Percentiles rank a stretch among this genome's conserved stretches.
Evolutionary conservation across 306 rosid genomes (phyloP).

Genomic region (Cucurbita argyrosperma): DNA sequence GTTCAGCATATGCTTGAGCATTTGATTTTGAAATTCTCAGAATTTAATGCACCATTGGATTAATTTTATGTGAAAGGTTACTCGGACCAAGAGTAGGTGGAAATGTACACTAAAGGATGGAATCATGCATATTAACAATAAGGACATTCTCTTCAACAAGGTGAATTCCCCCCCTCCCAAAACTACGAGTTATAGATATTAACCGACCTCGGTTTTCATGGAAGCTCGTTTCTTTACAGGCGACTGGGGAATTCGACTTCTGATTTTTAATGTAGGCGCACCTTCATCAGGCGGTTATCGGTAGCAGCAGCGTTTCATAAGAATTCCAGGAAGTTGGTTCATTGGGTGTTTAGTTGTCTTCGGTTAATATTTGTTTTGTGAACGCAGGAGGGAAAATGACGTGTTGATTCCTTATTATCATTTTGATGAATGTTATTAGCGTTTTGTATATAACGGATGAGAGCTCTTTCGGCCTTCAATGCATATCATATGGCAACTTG

Average conservation of each 20-base stretch:
- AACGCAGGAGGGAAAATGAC: slow-evolving; percentile 42
- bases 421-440: slow-evolving; percentile 57
- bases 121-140: slow-evolving; percentile 85
- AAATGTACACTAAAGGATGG: slow-evolving; percentile 96
- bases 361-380: slow-evolving; percentile 34
- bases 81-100: slow-evolving; percentile 98
- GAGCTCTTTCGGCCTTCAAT: slow-evolving; percentile 47
- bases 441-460: slow-evolving; percentile 67
- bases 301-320: slow-evolving; percentile 11
- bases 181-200: not conserved
- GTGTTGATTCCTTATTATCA: slow-evolving; percentile 22
- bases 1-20: not conserved
- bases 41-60: not conserved
- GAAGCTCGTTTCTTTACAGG: slow-evolving; percentile 33
- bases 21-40: slow-evolving; percentile 4
- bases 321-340: slow-evolving; percentile 16
- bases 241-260: slow-evolving; percentile 94
- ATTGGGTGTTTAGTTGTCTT: slow-evolving; percentile 25
- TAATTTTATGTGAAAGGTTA: slow-evolving; percentile 39
- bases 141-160: slow-evolving; percentile 96
- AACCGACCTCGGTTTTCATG: not conserved
- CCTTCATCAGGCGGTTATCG: slow-evolving; percentile 9
- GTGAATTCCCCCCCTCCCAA: slow-evolving; percentile 12
- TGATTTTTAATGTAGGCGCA: slow-evolving; percentile 31
- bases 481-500: slow-evolving; percentile 15